Base-by-base conservation (phyloP, 495 filamentous ascomycete genomes). In the Platismatia glauca region DNA sequence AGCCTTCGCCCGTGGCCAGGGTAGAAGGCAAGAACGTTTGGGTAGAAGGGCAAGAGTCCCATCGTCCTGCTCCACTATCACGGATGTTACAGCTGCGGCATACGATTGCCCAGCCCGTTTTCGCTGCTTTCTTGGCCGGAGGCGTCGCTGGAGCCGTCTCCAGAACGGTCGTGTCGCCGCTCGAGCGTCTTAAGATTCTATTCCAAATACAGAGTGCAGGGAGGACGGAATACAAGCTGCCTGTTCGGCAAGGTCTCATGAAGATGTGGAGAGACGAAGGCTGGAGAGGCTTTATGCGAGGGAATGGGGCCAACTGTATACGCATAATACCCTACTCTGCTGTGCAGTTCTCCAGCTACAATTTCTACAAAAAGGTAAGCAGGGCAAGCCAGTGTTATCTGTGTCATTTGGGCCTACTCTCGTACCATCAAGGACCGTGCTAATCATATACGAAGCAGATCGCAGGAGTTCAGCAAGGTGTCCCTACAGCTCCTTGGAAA, bases 251-350 rank as follows among this genome's bases (percentile, higher is more conserved):
- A 73, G 95, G 89, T 22, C 80, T 98, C 60, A 80, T 73, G 59
- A 97, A 97, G 76, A 98, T 98, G 86, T 94, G 91, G 82, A 86
- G 79, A 68, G 94, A 98, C 71, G 94, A 98, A 76, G 94, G 94
- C 27, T 96, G 90, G 89, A 84, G 83, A 71, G 94, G 94, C 4
- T 93, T 96, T 68, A 91, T 98, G 91, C 83, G 91, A 65, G 94
- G 94, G 35, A 98, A 98, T 71, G 94, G 94, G 59, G 95, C 91
- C 52, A 98, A 98, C 74, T 98, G 94, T 76, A 91, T 97, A 69
- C 89, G 94, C 57, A 98, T 98, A 59, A 89, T 98, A 46, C 94
- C 94, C 16, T 98, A 98, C 74, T 96, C 91, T 46, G 94, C 94
- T 1, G 94, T 98, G 29, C 94, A 98, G 72, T 98, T 98, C 76